Evolutionary conservation across 495 filamentous ascomycete genomes (phyloP).

Genomic region (Talaromyces wortmannii): DNA sequence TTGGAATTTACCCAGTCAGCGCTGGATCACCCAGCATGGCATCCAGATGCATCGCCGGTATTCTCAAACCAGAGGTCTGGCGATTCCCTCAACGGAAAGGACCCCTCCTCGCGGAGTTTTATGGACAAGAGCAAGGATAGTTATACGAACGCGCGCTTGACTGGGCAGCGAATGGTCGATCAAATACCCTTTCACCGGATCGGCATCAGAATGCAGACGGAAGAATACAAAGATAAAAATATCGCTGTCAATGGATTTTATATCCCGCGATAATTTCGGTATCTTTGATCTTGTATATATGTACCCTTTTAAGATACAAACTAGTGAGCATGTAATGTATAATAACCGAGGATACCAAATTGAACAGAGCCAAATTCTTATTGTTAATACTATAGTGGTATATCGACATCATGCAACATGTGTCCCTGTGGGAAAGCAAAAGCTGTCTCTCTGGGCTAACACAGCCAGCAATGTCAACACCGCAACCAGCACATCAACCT

Average conservation of each 20-base stretch:
- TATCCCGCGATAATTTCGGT: conserved; percentile 20
- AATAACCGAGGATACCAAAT: too few relatives aligned
- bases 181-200: conserved; percentile 46
- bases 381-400: neutral
- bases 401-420: neutral
- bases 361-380: too few relatives aligned
- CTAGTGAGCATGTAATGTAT: too few relatives aligned
- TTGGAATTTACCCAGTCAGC: conserved; percentile 39
- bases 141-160: conserved; percentile 26
- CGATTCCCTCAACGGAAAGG: neutral
- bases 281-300: neutral
- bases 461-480: conserved; percentile 4
- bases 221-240: conserved; percentile 36
- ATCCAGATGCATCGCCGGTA: conserved; percentile 20
- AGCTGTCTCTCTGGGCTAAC: conserved; percentile 2
- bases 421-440: conserved; percentile 1
- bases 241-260: conserved; percentile 31
- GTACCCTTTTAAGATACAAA: neutral
- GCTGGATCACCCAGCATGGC: conserved; percentile 49
- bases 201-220: conserved; percentile 47
- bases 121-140: conserved; percentile 25
- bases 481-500: conserved; percentile 3
- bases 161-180: conserved; percentile 43
- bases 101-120: conserved; percentile 2
- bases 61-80: conserved; percentile 14